These are phyloP conservation scores for Eimeria tenella DNA, from an alignment of 169 alveolate species.

Conservation along the genomic window DNA sequence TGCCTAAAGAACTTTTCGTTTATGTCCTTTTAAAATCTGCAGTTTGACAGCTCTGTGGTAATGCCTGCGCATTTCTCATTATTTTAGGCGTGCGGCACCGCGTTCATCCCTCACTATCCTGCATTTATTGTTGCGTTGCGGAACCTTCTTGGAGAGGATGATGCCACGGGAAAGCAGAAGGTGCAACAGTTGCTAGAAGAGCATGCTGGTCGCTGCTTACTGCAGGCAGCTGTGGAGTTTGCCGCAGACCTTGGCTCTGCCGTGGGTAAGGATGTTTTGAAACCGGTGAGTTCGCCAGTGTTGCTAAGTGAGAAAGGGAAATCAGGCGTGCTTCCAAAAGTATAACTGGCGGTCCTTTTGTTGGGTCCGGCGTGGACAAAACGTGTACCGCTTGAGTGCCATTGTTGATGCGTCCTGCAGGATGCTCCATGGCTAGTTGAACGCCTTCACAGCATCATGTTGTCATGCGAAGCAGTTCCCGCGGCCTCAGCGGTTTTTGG, in stretches of 20 bases:
- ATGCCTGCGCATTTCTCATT: not conserved
- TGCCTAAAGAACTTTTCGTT: not conserved
- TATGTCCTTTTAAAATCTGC: not conserved
- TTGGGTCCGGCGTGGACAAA: not conserved
- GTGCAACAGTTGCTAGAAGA: slow-evolving; percentile 61
- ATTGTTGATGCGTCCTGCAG: slow-evolving; percentile 28
- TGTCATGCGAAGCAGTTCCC: slow-evolving; percentile 49
- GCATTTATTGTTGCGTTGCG: slow-evolving; percentile 56
- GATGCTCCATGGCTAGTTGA: slow-evolving; percentile 78
- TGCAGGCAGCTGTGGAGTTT: slow-evolving; percentile 74
- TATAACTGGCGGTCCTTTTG: not conserved
- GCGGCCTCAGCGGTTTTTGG: slow-evolving; percentile 62
- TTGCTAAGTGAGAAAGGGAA: not conserved
- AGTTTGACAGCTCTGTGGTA: not conserved
- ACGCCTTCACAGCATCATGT: slow-evolving; percentile 59
- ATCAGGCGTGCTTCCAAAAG: no score
- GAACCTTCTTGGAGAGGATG: slow-evolving; percentile 64
- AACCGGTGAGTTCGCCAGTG: slow-evolving; percentile 40
- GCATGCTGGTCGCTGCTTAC: slow-evolving; percentile 66
- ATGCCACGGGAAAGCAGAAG: slow-evolving; percentile 56
- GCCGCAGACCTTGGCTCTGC: slow-evolving; percentile 78
- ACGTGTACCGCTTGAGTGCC: not conserved
- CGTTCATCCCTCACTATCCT: slow-evolving; percentile 53
- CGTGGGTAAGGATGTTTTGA: slow-evolving; percentile 75
- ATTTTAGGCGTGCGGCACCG: slow-evolving; percentile 61